These are phyloP conservation scores for Solanum clarkiae DNA, from an alignment of 257 asterid species.

Conservation along the genomic window DNA sequence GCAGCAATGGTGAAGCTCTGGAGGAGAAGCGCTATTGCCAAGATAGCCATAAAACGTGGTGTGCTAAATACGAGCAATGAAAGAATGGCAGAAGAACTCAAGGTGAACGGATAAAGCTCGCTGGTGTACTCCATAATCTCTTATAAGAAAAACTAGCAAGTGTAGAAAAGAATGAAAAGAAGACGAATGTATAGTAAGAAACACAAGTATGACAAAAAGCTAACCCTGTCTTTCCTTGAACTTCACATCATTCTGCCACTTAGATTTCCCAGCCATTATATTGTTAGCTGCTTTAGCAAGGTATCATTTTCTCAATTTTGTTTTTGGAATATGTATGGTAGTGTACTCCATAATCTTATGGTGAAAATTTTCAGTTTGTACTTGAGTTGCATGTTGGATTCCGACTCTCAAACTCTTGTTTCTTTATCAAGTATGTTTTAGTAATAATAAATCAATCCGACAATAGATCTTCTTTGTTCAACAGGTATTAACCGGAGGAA, in stretches of 20 bases:
- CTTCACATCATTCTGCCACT: neutral
- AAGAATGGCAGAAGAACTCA: conserved; percentile 93
- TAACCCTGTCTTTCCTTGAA: neutral
- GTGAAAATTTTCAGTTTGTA: neutral
- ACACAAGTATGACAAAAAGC: neutral
- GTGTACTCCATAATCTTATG: neutral
- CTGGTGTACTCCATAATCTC: neutral
- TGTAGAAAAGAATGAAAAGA: neutral
- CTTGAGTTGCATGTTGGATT: neutral
- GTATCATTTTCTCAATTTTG: neutral
- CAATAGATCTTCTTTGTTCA: neutral
- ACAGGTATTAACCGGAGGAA: conserved; percentile 91
- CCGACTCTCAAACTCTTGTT: neutral
- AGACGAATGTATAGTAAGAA: neutral
- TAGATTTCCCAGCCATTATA: neutral
- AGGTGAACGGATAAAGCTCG: conserved; percentile 27
- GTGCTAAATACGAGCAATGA: conserved; percentile 70
- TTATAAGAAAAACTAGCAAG: neutral
- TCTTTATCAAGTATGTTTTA: neutral
- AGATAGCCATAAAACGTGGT: conserved; percentile 89
- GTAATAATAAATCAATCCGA: neutral
- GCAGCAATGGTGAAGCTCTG: conserved; percentile 76
- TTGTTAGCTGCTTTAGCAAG: neutral
- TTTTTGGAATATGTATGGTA: neutral
- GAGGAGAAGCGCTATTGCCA: conserved; percentile 70